Evolutionary conservation across 371 early-diverging fungal species (phyloP).

Genomic region (Amoeboaphelidium occidentale): DNA sequence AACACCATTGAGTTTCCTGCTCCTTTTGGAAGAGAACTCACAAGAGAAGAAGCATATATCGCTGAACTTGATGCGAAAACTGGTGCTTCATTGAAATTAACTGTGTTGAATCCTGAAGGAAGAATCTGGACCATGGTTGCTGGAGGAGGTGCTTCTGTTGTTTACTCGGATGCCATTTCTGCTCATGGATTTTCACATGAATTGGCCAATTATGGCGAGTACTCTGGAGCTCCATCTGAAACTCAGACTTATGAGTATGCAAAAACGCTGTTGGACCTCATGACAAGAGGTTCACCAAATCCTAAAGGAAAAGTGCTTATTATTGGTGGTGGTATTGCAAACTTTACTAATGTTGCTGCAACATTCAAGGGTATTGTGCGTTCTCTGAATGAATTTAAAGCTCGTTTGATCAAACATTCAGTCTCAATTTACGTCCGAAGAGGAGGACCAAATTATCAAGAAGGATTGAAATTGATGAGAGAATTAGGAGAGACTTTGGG

Average conservation of each 20-base stretch:
- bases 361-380: slow-evolving; percentile 96
- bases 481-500: slow-evolving; percentile 71
- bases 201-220: slow-evolving; percentile 96
- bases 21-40: slow-evolving; percentile 87
- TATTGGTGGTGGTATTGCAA: slow-evolving; percentile 97
- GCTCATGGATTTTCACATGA: slow-evolving; percentile 75
- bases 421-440: slow-evolving; percentile 86
- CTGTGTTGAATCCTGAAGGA: slow-evolving; percentile 75
- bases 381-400: slow-evolving; percentile 71
- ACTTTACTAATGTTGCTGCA: slow-evolving; percentile 94
- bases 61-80: slow-evolving; percentile 92
- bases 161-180: slow-evolving; percentile 82
- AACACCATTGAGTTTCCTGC: slow-evolving; percentile 93
- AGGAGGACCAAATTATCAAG: slow-evolving; percentile 96
- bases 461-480: slow-evolving; percentile 85
- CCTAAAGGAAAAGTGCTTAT: slow-evolving; percentile 80
- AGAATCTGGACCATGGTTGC: slow-evolving; percentile 98
- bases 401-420: slow-evolving; percentile 53
- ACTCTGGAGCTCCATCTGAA: slow-evolving; percentile 94
- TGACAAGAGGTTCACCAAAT: slow-evolving; percentile 65
- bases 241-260: slow-evolving; percentile 94
- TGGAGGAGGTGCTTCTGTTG: slow-evolving; percentile 95
- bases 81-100: slow-evolving; percentile 88
- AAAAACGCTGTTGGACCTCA: slow-evolving; percentile 86
- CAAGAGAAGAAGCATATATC: slow-evolving; percentile 87